phyloP scores from a whole-genome alignment of 805 yeast species.

The Candida sakaeoensis region DNA sequence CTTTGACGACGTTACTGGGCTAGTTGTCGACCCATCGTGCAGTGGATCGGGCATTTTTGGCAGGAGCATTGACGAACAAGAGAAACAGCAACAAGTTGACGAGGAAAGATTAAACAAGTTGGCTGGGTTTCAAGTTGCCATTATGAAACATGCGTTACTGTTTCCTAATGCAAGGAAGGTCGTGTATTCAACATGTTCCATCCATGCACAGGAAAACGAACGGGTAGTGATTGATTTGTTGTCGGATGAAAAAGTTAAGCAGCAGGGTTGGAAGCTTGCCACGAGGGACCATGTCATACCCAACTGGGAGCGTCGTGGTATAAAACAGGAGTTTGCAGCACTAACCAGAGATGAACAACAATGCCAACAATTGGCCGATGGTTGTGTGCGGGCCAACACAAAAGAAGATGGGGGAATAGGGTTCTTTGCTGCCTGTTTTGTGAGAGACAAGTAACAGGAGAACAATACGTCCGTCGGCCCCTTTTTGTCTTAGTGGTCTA shows the following conservation, averaged over 20 bases:
- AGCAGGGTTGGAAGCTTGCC: slow-evolving; percentile 72
- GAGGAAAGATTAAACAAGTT: slow-evolving; percentile 66
- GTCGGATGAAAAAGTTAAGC: slow-evolving; percentile 58
- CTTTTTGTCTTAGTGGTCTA: too few relatives aligned
- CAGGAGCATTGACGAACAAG: slow-evolving; percentile 61
- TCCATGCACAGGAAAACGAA: slow-evolving; percentile 92
- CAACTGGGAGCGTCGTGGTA: slow-evolving; percentile 83
- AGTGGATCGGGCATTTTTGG: slow-evolving; percentile 98
- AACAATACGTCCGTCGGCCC: too few relatives aligned
- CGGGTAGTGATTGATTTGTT: slow-evolving; percentile 80
- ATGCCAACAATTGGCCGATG: slow-evolving; percentile 57
- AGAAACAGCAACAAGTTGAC: slow-evolving; percentile 45
- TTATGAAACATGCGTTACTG: slow-evolving; percentile 81
- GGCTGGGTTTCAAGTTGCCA: slow-evolving; percentile 81
- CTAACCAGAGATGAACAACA: slow-evolving; percentile 41
- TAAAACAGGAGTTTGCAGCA: slow-evolving; percentile 59
- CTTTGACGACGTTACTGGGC: slow-evolving; percentile 65
- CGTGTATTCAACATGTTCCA: slow-evolving; percentile 93
- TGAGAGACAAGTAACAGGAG: slow-evolving; percentile 21
- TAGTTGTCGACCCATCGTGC: slow-evolving; percentile 94
- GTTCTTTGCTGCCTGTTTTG: slow-evolving; percentile 92
- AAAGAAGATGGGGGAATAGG: slow-evolving; percentile 98
- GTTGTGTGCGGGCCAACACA: slow-evolving; percentile 83
- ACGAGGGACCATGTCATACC: slow-evolving; percentile 66
- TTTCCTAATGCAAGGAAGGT: slow-evolving; percentile 76